Conservation (phyloP, 306 rosid genomes). For the Potentilla sterilis region DNA sequence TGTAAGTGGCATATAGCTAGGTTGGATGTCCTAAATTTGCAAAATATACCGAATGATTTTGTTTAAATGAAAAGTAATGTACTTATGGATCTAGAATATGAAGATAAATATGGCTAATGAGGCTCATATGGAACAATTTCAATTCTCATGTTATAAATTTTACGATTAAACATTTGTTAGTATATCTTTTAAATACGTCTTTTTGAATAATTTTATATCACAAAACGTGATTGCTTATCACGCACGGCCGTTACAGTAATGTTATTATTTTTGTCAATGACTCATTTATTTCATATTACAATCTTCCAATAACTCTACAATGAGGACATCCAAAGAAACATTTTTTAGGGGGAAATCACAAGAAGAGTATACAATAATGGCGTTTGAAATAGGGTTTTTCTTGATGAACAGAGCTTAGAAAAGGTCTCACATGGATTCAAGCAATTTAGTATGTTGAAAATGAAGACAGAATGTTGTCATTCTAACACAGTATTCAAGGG, state of each 20-base stretch:
- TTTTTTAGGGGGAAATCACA: neutral
- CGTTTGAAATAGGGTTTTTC: neutral
- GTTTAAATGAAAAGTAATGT: neutral
- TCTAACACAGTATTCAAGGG: slow-evolving; percentile 6
- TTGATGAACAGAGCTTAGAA: neutral
- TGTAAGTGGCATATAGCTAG: neutral
- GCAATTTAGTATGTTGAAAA: neutral
- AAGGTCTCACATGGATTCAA: neutral
- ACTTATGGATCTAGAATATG: neutral
- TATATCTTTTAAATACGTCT: too few relatives aligned
- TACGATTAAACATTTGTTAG: too few relatives aligned
- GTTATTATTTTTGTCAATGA: neutral
- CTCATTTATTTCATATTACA: neutral
- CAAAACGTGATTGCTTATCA: neutral
- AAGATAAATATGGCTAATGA: neutral
- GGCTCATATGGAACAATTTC: neutral
- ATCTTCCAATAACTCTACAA: neutral
- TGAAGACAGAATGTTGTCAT: slow-evolving; percentile 67
- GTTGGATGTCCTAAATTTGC: neutral
- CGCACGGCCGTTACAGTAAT: neutral
- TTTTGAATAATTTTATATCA: neutral
- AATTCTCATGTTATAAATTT: too few relatives aligned
- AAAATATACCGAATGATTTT: neutral
- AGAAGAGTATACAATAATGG: neutral
- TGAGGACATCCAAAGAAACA: neutral